phyloP scores from a whole-genome alignment of 306 rosid genomes.

The Cucumis melo region DNA sequence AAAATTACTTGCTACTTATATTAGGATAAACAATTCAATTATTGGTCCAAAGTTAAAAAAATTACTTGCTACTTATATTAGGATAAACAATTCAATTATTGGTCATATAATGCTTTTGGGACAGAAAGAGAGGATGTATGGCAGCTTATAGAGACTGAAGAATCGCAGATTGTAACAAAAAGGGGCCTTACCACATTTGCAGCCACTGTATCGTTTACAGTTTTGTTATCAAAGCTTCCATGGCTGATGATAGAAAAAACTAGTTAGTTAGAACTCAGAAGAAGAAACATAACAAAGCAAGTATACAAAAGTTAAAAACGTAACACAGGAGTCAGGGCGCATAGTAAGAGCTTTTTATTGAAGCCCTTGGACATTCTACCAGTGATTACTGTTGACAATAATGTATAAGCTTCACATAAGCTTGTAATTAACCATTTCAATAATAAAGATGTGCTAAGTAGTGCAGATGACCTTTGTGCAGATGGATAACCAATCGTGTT shows the following conservation, averaged over 20 bases:
- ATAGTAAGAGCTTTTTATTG: conserved; percentile 12
- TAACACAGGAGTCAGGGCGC: conserved; percentile 16
- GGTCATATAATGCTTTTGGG: background rate
- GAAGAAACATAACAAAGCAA: conserved; percentile 6
- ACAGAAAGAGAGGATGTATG: background rate
- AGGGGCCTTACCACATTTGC: conserved; percentile 38
- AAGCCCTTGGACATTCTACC: conserved; percentile 16
- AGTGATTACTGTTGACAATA: conserved; percentile 15
- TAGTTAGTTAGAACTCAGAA: conserved; percentile 7
- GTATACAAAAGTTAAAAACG: conserved; percentile 3
- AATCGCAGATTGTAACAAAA: background rate
- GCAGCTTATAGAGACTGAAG: conserved; percentile 1
- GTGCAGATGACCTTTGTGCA: conserved; percentile 99
- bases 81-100: background rate
- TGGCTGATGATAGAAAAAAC: conserved; percentile 23
- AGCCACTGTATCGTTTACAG: conserved; percentile 26
- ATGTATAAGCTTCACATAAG: conserved; percentile 9
- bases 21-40: background rate
- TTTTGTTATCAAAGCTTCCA: conserved; percentile 34
- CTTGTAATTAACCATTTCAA: conserved; percentile 36
- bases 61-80: background rate
- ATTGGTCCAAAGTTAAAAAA: background rate
- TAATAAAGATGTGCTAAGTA: conserved; percentile 74
- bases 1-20: background rate
- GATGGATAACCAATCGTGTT: conserved; percentile 97